These are phyloP conservation scores for Suhomyces wounanorum DNA, from an alignment of 1,139 yeast genomes.

Conservation along the genomic window DNA sequence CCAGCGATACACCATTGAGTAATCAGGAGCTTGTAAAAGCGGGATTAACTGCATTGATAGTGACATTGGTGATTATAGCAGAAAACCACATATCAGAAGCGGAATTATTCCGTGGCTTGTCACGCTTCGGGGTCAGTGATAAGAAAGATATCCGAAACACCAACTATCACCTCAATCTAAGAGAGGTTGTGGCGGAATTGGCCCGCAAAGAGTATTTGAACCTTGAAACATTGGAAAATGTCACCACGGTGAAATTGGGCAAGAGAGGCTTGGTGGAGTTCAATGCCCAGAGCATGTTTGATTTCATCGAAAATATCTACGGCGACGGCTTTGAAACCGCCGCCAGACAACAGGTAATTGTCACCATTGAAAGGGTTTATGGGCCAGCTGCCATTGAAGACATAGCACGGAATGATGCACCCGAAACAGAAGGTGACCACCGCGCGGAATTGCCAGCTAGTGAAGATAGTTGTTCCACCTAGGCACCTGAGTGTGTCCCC, in stretches of 20 bases:
- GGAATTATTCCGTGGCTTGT: conserved; percentile 25
- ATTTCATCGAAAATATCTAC: conserved; percentile 29
- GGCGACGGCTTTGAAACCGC: conserved; percentile 28
- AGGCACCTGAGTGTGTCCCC: neutral
- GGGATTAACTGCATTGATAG: conserved; percentile 31
- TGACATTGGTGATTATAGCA: conserved; percentile 33
- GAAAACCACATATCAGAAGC: conserved; percentile 38
- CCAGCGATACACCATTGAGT: conserved; percentile 19
- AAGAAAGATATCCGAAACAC: conserved; percentile 25
- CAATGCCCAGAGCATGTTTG: conserved; percentile 31
- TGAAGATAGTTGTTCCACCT: neutral
- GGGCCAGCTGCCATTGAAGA: conserved; percentile 16
- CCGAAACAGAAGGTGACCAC: conserved; percentile 1
- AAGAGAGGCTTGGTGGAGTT: conserved; percentile 38
- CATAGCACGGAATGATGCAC: conserved; percentile 1
- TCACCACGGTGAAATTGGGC: conserved; percentile 35
- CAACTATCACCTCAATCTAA: conserved; percentile 24
- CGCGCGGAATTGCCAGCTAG: neutral
- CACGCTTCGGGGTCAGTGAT: conserved; percentile 34
- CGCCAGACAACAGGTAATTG: conserved; percentile 24
- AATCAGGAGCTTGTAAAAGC: conserved; percentile 33
- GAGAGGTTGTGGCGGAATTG: conserved; percentile 34
- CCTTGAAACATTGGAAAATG: conserved; percentile 22
- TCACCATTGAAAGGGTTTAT: conserved; percentile 33
- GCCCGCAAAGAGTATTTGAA: conserved; percentile 36